Evolutionary conservation across 805 yeast genomes (phyloP).

Genomic region (Suhomyces vadensis): DNA sequence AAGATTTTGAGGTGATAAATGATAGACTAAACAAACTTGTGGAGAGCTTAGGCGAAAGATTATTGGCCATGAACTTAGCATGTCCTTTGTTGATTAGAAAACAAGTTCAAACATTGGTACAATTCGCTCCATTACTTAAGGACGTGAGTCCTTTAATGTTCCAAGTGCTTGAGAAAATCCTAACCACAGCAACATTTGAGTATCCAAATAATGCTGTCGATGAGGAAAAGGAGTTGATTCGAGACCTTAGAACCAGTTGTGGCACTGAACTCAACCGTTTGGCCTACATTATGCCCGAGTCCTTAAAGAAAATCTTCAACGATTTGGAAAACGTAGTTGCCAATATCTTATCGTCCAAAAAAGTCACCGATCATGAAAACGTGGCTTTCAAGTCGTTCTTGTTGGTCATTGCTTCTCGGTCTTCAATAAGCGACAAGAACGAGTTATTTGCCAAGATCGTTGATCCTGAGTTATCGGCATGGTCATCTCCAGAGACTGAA

Average conservation of each 20-base stretch:
- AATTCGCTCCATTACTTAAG: constrained; percentile 86
- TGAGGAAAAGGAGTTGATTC: constrained; percentile 74
- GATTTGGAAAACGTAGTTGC: constrained; percentile 84
- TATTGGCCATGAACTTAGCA: constrained; percentile 71
- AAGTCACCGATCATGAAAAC: constrained; percentile 84
- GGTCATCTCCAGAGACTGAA: constrained; percentile 91
- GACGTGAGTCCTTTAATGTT: constrained; percentile 76
- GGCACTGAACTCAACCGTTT: constrained; percentile 93
- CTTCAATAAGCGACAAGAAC: constrained; percentile 68
- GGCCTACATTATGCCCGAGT: constrained; percentile 93
- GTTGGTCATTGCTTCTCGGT: constrained; percentile 86
- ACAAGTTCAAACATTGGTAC: constrained; percentile 88
- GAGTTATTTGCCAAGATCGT: constrained; percentile 84
- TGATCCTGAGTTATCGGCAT: constrained; percentile 87
- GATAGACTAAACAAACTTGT: constrained; percentile 53
- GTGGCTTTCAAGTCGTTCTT: constrained; percentile 92
- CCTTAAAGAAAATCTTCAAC: constrained; percentile 73
- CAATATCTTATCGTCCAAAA: constrained; percentile 62
- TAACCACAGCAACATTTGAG: constrained; percentile 81
- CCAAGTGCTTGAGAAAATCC: constrained; percentile 77
- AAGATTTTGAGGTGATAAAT: constrained; percentile 53
- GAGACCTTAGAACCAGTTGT: constrained; percentile 87
- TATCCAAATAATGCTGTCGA: constrained; percentile 68
- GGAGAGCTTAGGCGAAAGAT: constrained; percentile 69
- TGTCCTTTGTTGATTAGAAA: constrained; percentile 83